Evolutionary conservation across 257 asterid species (phyloP).

Genomic region (Solanum appendiculatum): DNA sequence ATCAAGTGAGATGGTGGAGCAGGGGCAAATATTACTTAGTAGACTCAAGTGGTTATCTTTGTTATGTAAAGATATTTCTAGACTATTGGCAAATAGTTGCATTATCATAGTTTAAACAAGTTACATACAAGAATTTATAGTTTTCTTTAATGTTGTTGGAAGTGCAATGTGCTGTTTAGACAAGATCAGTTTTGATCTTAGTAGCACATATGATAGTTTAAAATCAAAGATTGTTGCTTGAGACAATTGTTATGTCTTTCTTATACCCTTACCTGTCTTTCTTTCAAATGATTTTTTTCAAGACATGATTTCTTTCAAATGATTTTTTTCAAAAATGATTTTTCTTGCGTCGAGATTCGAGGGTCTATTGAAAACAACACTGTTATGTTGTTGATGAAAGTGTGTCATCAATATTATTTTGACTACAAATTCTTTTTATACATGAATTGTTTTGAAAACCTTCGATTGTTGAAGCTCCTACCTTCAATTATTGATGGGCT

Average conservation of each 20-base stretch:
- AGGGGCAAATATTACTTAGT: neutral
- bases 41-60: neutral
- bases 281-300: neutral
- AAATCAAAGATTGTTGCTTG: neutral
- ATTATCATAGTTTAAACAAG: neutral
- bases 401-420: too few relatives aligned
- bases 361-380: neutral
- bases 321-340: neutral
- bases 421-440: too few relatives aligned
- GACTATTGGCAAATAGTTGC: neutral
- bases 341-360: neutral
- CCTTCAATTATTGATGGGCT: too few relatives aligned
- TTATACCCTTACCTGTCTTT: neutral
- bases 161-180: neutral
- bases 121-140: neutral
- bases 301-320: too few relatives aligned
- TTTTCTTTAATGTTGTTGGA: neutral
- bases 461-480: too few relatives aligned
- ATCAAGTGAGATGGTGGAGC: neutral
- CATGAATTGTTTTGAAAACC: too few relatives aligned
- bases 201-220: neutral
- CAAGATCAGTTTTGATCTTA: neutral
- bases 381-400: too few relatives aligned
- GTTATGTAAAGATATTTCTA: neutral
- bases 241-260: neutral